Conservation (phyloP, 2,329 filamentous ascomycete genomes). For the Harringtonia lauricola region DNA sequence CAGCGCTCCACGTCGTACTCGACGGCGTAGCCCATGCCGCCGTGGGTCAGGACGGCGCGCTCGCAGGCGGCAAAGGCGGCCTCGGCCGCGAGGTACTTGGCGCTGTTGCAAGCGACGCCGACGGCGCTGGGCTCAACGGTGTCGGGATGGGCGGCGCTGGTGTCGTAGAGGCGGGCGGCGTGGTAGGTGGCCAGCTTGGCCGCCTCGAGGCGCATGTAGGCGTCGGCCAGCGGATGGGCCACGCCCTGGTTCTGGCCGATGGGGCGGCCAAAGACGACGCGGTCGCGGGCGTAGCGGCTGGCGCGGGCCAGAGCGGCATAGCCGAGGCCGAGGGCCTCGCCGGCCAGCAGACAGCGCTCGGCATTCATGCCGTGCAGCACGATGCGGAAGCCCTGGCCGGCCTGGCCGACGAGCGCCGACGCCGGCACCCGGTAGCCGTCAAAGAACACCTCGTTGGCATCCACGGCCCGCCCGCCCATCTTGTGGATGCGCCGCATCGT, state of each 20-base stretch:
- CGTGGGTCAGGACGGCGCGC: slow-evolving; percentile 45
- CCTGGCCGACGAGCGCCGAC: slow-evolving; percentile 55
- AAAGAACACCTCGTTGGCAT: slow-evolving; percentile 84
- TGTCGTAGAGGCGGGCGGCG: slow-evolving; percentile 51
- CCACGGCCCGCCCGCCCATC: slow-evolving; percentile 74
- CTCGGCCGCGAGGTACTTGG: slow-evolving; percentile 60
- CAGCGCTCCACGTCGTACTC: slow-evolving; percentile 57
- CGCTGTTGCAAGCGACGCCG: slow-evolving; percentile 56
- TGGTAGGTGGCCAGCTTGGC: slow-evolving; percentile 56
- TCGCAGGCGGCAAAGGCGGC: slow-evolving; percentile 53
- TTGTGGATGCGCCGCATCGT: slow-evolving; percentile 66
- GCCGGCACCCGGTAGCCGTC: slow-evolving; percentile 61
- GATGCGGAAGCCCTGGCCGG: slow-evolving; percentile 69
- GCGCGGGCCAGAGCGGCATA: slow-evolving; percentile 59
- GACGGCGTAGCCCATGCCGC: slow-evolving; percentile 54
- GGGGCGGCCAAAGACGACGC: slow-evolving; percentile 52
- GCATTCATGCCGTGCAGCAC: slow-evolving; percentile 74
- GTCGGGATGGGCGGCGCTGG: not conserved
- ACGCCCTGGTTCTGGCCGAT: slow-evolving; percentile 59
- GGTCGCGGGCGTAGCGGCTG: slow-evolving; percentile 52
- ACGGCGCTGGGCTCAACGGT: slow-evolving; percentile 33
- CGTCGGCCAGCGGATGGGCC: slow-evolving; percentile 53
- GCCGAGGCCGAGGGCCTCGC: slow-evolving; percentile 69
- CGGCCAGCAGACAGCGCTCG: slow-evolving; percentile 63
- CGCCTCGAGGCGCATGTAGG: slow-evolving; percentile 54